Base-by-base conservation (phyloP, 2,329 filamentous ascomycete genomes). In the Chalaropsis ovoidea region DNA sequence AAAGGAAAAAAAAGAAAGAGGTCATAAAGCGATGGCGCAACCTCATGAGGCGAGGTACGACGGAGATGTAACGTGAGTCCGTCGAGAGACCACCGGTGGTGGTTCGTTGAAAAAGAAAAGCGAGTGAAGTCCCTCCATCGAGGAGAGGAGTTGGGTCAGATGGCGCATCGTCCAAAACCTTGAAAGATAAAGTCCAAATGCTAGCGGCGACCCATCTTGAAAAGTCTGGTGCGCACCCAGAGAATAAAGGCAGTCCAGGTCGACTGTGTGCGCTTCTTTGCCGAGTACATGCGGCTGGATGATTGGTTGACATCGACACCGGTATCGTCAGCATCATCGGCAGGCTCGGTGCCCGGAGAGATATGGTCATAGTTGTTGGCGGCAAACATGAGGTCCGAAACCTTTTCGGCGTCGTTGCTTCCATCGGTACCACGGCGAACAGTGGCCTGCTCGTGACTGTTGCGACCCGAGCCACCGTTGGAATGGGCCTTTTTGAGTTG, bases 231-330 rank as follows among this genome's bases (percentile, higher is more conserved):
- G 67, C 83, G 77, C 31, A 87, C 72, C 84, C 84, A 87, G 65
- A 87, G 76, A 62, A 86, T 77, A 70, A 87, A 86, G 24, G 79
- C 79, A 7, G 81, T 84, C 83, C 84, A 87, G 47, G 82, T 79
- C 68, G 81, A 78, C 68, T 82, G 81, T 1, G 83, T 86, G 75
- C 81, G 83, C 69, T 77, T 79, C 76, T 86, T 86, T 66, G 81
- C 77, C 7, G 77, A 76, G 70, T 75, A 78, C 67, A 74, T 75
- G 66, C 80, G 75, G 45, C 74, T 73, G 3, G 74, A 75, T 45
- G 56, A 27, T 11, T 63, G 27, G 65, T 77, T 74, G 66, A 81
- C 81, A 15, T 74, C 73, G 19, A 79, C 76, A 2, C 77, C 76
- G 19, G 78, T 76, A 19, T 78, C 76, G 15, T 71, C 71, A 15